phyloP scores from a whole-genome alignment of 169 alveolate species.

The Plasmodium adleri region DNA sequence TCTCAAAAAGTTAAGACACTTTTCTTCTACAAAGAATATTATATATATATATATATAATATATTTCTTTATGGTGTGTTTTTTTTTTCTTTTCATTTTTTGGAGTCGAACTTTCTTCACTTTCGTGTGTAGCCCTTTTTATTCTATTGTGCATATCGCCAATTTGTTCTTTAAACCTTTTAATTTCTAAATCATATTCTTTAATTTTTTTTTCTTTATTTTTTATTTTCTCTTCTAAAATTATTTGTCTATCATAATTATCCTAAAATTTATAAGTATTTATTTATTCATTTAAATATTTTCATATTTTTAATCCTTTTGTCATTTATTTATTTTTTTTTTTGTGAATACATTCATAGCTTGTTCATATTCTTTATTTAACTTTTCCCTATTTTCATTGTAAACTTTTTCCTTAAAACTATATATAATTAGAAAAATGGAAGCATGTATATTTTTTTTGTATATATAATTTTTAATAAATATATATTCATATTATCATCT shows the following conservation, averaged over 20 bases:
- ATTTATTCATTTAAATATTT: not conserved
- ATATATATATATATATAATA: not conserved
- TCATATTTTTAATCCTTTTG: not conserved
- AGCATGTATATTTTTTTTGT: not conserved
- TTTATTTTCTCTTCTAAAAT: slow-evolving; percentile 68
- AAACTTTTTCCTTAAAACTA: slow-evolving; percentile 59
- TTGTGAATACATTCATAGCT: slow-evolving; percentile 54
- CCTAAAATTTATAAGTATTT: slow-evolving; percentile 14
- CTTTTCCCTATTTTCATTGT: slow-evolving; percentile 59
- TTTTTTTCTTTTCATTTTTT: slow-evolving; percentile 1
- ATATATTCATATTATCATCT: too few species aligned
- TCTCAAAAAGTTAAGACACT: slow-evolving; percentile 63
- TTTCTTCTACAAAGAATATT: slow-evolving; percentile 31
- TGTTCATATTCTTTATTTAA: slow-evolving; percentile 49
- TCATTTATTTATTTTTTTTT: not conserved
- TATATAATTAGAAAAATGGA: not conserved
- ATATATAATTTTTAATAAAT: too few species aligned
- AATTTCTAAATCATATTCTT: slow-evolving; percentile 51
- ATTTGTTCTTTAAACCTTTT: slow-evolving; percentile 46
- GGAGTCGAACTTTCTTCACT: slow-evolving; percentile 39
- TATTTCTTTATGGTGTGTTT: slow-evolving; percentile 1
- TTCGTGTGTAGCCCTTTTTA: slow-evolving; percentile 55
- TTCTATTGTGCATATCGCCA: slow-evolving; percentile 56
- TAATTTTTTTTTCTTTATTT: slow-evolving; percentile 63
- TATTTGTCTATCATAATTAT: slow-evolving; percentile 60